A percentile compares a stretch with the other conserved stretches of the same genome.
Evolutionary conservation across 2,329 filamentous ascomycete species (phyloP).

Genomic region (Aureobasidium sp.): DNA sequence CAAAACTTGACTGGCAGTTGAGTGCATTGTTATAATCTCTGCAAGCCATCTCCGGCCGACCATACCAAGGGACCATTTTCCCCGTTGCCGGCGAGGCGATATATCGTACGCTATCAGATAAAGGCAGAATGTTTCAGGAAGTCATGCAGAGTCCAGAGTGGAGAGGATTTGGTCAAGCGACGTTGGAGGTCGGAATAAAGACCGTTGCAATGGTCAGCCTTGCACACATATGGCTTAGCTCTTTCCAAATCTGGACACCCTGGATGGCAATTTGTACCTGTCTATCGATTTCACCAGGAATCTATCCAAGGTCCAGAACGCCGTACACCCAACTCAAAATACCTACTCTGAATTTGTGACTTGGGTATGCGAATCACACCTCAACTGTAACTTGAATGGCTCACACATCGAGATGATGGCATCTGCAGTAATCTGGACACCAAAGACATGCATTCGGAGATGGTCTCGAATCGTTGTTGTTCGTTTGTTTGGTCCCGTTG

Average conservation of each 20-base stretch:
- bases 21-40: background rate
- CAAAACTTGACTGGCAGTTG: background rate
- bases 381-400: no score
- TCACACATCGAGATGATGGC: no score
- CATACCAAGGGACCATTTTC: constrained; percentile 6
- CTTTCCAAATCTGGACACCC: background rate
- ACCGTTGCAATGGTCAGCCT: constrained; percentile 9
- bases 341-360: background rate
- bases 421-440: no score
- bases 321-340: background rate
- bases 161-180: background rate
- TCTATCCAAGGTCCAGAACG: background rate
- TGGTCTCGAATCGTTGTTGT: no score
- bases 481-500: no score
- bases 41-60: background rate
- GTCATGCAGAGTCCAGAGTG: background rate
- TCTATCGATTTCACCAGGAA: background rate
- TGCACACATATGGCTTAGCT: background rate
- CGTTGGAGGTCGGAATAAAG: constrained; percentile 10
- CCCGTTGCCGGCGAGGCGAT: constrained; percentile 3
- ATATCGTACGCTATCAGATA: constrained; percentile 8
- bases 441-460: no score
- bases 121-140: background rate
- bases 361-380: no score
- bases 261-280: background rate